Conservation (phyloP, 106 monocot species). For the Dioscorea zingiberensis region DNA sequence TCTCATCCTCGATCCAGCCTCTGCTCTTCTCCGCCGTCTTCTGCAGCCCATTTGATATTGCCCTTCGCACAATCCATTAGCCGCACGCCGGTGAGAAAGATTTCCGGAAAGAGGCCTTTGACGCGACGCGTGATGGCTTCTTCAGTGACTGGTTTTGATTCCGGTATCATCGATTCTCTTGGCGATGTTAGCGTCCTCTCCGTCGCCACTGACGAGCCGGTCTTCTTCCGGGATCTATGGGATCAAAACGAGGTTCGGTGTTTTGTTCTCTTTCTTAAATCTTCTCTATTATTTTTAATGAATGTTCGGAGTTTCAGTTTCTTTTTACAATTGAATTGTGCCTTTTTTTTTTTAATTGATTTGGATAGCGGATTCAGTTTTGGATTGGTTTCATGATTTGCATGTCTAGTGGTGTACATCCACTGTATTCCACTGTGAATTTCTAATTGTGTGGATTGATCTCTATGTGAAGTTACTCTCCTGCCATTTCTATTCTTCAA, state of each 20-base stretch:
- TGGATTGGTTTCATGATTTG: background rate
- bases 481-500: too few species aligned
- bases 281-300: background rate
- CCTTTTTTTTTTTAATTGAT: background rate
- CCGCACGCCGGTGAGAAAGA: background rate
- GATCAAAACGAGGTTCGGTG: slow-evolving; percentile 2
- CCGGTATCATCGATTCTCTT: background rate
- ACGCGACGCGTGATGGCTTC: background rate
- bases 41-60: background rate
- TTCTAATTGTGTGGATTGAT: too few species aligned
- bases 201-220: background rate
- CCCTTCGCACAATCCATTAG: background rate
- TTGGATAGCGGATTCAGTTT: background rate
- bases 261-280: background rate
- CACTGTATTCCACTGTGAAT: background rate
- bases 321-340: background rate
- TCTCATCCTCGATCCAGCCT: too few species aligned
- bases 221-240: slow-evolving; percentile 3
- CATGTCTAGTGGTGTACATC: background rate
- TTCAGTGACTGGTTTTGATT: background rate
- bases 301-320: background rate
- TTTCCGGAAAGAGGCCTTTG: background rate
- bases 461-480: too few species aligned
- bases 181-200: background rate
- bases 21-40: too few species aligned